Base-by-base conservation (phyloP, 2,329 filamentous ascomycete genomes). In the Colletotrichum spinosum region DNA sequence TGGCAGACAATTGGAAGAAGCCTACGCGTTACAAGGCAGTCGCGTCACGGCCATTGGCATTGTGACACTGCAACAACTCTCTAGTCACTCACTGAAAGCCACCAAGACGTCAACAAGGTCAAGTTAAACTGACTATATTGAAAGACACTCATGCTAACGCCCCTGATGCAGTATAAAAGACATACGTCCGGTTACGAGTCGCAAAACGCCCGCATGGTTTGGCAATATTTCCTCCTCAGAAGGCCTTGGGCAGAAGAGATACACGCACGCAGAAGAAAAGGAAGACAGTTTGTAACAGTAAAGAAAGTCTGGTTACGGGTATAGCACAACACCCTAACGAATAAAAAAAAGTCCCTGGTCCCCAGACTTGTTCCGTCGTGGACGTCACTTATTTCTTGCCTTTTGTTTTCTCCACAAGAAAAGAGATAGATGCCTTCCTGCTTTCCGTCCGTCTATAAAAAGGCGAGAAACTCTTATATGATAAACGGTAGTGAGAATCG, bases 231-330 rank as follows among this genome's bases (percentile, higher is more conserved):
- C 25, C 25, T 25, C 25, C 25, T 25, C 25, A 25, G 25, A 25
- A 25, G 25, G 25, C 4, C 25, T 25, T 25, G 25, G 25, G 25
- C 25, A 25, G 25, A 25, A 25, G 17, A 33, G 35, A 46, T 39
- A 37, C 49, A 33, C 39, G 15, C 48, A 42, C n/a, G n/a, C 46
- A 34, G n/a, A 15, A 4, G 37, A 44, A 39, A 12, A 39, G 39
- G 12, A 12, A 60, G 13, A 46, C 3, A 25, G 34, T 11, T 25
- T 55, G 46, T 54, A 63, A 66, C 58, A 63, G 52, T 66, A 62
- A 62, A 57, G 58, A 66, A 65, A 53, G 63, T 66, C 63, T 53
- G 58, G 42, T 57, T 56, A 53, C 49, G 63, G 63, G 62, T 65
- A 62, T 62, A 37, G 57, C 52, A 56, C 34, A 65, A 56, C 50